Percentiles rank a stretch among this genome's conserved stretches.
phyloP scores from a whole-genome alignment of 2,329 filamentous ascomycete species.

The Sphaerulina vaccinii region DNA sequence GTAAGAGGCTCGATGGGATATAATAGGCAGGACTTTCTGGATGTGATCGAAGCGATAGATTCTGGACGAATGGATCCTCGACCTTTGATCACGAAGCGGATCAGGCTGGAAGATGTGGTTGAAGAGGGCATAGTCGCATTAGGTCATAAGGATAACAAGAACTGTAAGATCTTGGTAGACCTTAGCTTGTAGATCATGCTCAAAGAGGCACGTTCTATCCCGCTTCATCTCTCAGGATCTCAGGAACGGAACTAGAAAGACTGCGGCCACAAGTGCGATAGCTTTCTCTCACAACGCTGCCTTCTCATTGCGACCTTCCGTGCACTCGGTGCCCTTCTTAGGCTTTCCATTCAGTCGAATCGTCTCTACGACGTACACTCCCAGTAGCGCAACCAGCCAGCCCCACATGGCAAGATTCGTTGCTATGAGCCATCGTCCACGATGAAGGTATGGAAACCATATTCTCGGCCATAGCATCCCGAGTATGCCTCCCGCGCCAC shows the following conservation, averaged over 20 bases:
- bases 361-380: neutral
- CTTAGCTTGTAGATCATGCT: neutral
- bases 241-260: neutral
- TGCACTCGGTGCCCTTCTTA: neutral
- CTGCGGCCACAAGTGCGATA: neutral
- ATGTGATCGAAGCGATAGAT: conserved; percentile 10
- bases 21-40: conserved; percentile 5
- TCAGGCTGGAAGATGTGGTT: conserved; percentile 14
- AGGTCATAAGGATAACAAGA: conserved; percentile 7
- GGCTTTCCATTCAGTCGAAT: neutral
- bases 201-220: no score
- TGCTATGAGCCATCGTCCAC: neutral
- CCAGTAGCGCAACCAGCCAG: neutral
- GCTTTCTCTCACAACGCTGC: neutral
- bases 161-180: conserved; percentile 17
- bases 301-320: neutral
- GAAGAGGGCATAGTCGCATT: conserved; percentile 6
- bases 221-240: neutral
- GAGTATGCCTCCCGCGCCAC: neutral
- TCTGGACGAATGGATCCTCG: conserved; percentile 4
- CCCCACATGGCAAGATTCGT: neutral
- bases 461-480: neutral
- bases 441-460: neutral
- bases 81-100: conserved; percentile 12
- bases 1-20: conserved; percentile 8